Conservation (phyloP, 768 basidiomycete species). For the Suillus luteus region DNA sequence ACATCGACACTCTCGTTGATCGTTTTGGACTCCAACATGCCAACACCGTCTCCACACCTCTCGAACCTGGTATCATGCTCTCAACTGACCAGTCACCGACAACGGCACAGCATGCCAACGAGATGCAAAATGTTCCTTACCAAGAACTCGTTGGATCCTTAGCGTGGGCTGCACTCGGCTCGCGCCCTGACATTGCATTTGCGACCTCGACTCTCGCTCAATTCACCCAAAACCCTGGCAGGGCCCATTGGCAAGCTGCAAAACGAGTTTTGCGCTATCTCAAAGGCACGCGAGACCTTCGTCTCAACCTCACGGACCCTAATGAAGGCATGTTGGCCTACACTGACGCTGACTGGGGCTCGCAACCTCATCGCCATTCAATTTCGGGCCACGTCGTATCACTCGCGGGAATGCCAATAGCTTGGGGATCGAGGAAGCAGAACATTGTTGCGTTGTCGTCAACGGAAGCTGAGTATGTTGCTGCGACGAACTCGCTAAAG, state of each 20-base stretch:
- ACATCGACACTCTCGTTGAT: conserved; percentile 23
- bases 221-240: conserved; percentile 24
- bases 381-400: conserved; percentile 11
- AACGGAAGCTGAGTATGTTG: conserved; percentile 8
- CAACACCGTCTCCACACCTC: not conserved
- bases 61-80: not conserved
- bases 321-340: conserved; percentile 16
- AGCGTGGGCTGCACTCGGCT: conserved; percentile 30
- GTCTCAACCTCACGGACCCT: conserved; percentile 14
- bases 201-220: conserved; percentile 26
- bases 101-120: not conserved
- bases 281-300: conserved; percentile 21
- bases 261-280: conserved; percentile 34
- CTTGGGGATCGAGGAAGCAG: not conserved
- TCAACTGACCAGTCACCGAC: conserved; percentile 7
- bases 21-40: not conserved
- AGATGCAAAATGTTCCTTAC: conserved; percentile 23
- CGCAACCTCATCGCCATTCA: conserved; percentile 26
- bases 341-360: conserved; percentile 31
- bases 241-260: conserved; percentile 28
- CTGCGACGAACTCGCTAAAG: conserved; percentile 3
- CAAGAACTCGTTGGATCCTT: conserved; percentile 30
- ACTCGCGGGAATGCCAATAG: not conserved
- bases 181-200: conserved; percentile 30
- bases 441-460: not conserved